Percentiles rank a stretch among this genome's conserved stretches.
These are phyloP conservation scores for Brettanomyces anomalus DNA, from an alignment of 805 yeast species.

Conservation along the genomic window DNA sequence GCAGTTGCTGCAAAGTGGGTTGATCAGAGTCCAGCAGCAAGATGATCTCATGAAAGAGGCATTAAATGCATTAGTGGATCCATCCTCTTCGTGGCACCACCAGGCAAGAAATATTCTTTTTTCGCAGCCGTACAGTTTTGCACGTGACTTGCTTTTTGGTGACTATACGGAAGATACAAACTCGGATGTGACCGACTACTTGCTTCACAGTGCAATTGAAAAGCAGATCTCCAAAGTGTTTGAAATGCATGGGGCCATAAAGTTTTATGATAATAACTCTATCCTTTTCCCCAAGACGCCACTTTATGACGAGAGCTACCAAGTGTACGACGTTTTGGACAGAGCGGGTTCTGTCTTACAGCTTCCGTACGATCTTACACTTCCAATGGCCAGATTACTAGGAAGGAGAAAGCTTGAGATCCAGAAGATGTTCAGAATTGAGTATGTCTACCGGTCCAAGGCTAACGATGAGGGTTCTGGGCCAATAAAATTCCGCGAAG, in stretches of 20 bases:
- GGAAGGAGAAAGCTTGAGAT: conserved; percentile 51
- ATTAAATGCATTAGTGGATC: conserved; percentile 72
- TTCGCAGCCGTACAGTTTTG: conserved; percentile 75
- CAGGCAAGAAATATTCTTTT: conserved; percentile 85
- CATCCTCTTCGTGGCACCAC: conserved; percentile 89
- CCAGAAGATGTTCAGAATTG: conserved; percentile 63
- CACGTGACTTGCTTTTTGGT: conserved; percentile 80
- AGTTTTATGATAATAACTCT: conserved; percentile 49
- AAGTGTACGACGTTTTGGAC: conserved; percentile 75
- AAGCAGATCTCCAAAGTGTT: conserved; percentile 57
- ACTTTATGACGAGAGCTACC: conserved; percentile 50
- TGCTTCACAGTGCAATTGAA: conserved; percentile 52
- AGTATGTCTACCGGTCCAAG: conserved; percentile 71
- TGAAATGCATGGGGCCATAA: conserved; percentile 79
- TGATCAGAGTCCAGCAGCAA: conserved; percentile 81
- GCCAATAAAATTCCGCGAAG: conserved; percentile 70
- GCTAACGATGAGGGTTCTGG: conserved; percentile 52
- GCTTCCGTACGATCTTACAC: conserved; percentile 78
- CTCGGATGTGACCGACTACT: conserved; percentile 34
- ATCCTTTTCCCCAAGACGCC: conserved; percentile 77
- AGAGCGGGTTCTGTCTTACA: conserved; percentile 82
- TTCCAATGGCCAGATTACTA: conserved; percentile 81
- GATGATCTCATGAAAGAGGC: conserved; percentile 89
- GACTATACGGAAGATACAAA: conserved; percentile 23
- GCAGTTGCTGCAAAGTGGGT: conserved; percentile 67